Conservation (phyloP, 306 rosid genomes). For the Cotoneaster glaucophyllus region DNA sequence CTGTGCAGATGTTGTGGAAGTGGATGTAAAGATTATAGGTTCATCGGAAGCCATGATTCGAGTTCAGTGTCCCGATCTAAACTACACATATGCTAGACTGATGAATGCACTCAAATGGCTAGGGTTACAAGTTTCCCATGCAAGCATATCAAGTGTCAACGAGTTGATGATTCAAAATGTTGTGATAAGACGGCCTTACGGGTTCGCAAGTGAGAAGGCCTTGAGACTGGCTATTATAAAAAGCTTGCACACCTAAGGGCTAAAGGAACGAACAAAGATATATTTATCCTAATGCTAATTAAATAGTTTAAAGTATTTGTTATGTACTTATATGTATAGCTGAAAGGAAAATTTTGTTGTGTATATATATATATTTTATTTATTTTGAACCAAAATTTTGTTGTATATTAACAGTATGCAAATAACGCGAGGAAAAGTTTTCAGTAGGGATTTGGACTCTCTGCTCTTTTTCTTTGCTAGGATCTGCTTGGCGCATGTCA, state of each 20-base stretch:
- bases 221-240: conserved; percentile 24
- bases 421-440: too few relatives aligned
- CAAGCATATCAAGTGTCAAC: conserved; percentile 36
- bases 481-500: too few relatives aligned
- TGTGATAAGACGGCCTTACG: conserved; percentile 29
- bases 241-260: not conserved
- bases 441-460: too few relatives aligned
- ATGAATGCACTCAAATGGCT: conserved; percentile 35
- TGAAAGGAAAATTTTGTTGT: too few relatives aligned
- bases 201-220: conserved; percentile 17
- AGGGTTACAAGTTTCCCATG: conserved; percentile 27
- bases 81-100: conserved; percentile 34
- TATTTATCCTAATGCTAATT: too few relatives aligned
- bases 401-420: too few relatives aligned
- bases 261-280: too few relatives aligned
- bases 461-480: too few relatives aligned
- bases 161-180: conserved; percentile 43
- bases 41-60: conserved; percentile 33
- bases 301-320: too few relatives aligned
- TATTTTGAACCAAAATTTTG: too few relatives aligned
- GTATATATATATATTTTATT: too few relatives aligned
- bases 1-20: not conserved
- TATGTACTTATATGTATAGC: too few relatives aligned
- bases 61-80: conserved; percentile 31
- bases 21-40: conserved; percentile 36